phyloP scores from a whole-genome alignment of 176 grass and related monocot genomes.

The Avena sativa region DNA sequence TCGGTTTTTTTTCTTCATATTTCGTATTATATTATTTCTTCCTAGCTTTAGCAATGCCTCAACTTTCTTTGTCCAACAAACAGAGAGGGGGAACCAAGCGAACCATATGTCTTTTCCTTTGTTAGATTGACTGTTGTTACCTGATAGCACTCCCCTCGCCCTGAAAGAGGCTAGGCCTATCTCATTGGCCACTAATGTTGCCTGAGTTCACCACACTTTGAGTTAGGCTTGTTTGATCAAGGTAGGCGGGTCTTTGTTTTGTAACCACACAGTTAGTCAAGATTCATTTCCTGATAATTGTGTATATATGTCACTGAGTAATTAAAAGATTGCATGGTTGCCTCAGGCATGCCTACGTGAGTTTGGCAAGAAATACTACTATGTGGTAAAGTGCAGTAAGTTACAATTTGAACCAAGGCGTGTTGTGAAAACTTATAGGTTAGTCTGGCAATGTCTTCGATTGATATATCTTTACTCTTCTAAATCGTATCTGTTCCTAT shows the following conservation, averaged over 20 bases:
- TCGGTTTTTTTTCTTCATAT: background rate
- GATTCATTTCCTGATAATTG: background rate
- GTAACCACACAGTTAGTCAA: background rate
- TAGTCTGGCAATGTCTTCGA: background rate
- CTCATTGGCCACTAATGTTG: background rate
- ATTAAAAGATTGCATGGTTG: background rate
- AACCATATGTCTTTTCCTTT: background rate
- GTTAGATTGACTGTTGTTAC: background rate
- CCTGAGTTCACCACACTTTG: background rate
- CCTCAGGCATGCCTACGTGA: background rate
- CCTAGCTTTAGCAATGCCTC: slow-evolving; percentile 3
- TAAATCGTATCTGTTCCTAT: background rate
- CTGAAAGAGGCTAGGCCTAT: background rate
- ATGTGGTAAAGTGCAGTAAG: background rate
- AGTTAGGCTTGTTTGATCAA: background rate
- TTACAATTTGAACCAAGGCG: background rate
- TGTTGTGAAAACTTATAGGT: slow-evolving; percentile 12
- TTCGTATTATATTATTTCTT: background rate
- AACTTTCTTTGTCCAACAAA: background rate
- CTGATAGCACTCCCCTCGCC: background rate
- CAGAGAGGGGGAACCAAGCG: background rate
- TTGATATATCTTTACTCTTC: background rate
- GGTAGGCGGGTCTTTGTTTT: background rate
- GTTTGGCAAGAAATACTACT: background rate
- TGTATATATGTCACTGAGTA: background rate